These are phyloP conservation scores for Metschnikowia lachancei DNA, from an alignment of 805 yeast species.

Conservation along the genomic window DNA sequence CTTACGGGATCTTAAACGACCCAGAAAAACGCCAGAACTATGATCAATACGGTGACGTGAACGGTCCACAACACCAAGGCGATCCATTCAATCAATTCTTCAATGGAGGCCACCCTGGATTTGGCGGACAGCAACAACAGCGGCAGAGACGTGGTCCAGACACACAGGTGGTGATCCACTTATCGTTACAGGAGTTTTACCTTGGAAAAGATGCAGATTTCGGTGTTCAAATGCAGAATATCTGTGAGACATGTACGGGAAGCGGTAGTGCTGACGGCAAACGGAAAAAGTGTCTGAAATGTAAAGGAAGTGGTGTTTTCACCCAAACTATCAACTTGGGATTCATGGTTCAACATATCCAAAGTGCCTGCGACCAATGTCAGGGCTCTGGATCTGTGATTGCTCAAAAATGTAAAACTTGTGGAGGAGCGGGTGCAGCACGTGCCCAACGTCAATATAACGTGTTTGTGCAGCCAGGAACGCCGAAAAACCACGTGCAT, in stretches of 20 bases:
- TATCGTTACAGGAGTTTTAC: slow-evolving; percentile 65
- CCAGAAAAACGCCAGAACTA: slow-evolving; percentile 63
- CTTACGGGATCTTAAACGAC: slow-evolving; percentile 81
- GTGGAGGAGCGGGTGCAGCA: slow-evolving; percentile 69
- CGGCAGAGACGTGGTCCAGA: slow-evolving; percentile 61
- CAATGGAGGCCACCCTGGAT: slow-evolving; percentile 22
- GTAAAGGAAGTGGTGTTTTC: slow-evolving; percentile 74
- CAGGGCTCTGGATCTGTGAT: slow-evolving; percentile 72
- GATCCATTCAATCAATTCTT: slow-evolving; percentile 63
- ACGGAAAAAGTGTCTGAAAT: slow-evolving; percentile 58
- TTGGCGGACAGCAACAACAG: slow-evolving; percentile 30
- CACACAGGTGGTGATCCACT: slow-evolving; percentile 52
- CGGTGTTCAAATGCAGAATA: slow-evolving; percentile 62
- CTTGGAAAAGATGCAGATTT: slow-evolving; percentile 65
- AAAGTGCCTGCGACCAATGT: slow-evolving; percentile 76
- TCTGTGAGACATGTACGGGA: slow-evolving; percentile 79
- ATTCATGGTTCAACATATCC: slow-evolving; percentile 86
- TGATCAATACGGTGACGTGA: slow-evolving; percentile 74
- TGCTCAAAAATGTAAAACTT: slow-evolving; percentile 59
- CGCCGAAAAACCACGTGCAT: slow-evolving; percentile 56
- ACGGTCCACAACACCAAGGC: slow-evolving; percentile 40
- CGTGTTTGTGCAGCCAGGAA: slow-evolving; percentile 68
- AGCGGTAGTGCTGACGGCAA: slow-evolving; percentile 82
- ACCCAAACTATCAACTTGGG: slow-evolving; percentile 72
- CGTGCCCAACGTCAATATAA: slow-evolving; percentile 55